phyloP scores from a whole-genome alignment of 805 yeast species.

The Candida chauliodis region DNA sequence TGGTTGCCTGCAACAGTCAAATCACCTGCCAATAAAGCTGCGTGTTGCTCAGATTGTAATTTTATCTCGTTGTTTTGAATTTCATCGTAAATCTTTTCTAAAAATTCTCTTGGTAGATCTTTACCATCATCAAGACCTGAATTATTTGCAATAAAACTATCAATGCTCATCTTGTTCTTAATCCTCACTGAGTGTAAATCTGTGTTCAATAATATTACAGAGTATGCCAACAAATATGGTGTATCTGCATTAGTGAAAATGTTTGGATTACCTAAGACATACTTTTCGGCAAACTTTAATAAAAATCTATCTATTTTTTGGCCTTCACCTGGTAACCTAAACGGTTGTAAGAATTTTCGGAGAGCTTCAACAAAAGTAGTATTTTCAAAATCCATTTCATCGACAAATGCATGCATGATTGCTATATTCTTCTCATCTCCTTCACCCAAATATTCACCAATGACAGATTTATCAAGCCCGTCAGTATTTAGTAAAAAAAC shows the following conservation, averaged over 20 bases:
- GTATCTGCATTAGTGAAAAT: slow-evolving; percentile 90
- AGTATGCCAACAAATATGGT: slow-evolving; percentile 87
- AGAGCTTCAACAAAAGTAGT: slow-evolving; percentile 79
- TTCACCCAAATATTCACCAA: slow-evolving; percentile 93
- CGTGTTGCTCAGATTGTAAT: slow-evolving; percentile 88
- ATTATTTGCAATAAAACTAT: slow-evolving; percentile 83
- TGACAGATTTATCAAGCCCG: slow-evolving; percentile 73
- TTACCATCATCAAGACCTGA: slow-evolving; percentile 90
- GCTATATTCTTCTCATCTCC: slow-evolving; percentile 74
- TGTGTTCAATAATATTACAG: slow-evolving; percentile 89
- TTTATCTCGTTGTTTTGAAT: slow-evolving; percentile 84
- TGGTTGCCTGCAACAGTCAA: slow-evolving; percentile 29
- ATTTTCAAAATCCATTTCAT: slow-evolving; percentile 71
- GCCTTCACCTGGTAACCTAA: slow-evolving; percentile 96
- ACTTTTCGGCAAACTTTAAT: slow-evolving; percentile 95
- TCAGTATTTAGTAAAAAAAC: slow-evolving; percentile 65
- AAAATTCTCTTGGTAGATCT: slow-evolving; percentile 71
- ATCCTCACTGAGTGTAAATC: slow-evolving; percentile 90
- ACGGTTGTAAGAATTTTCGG: slow-evolving; percentile 78
- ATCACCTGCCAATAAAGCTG: slow-evolving; percentile 75
- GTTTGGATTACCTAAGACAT: slow-evolving; percentile 82
- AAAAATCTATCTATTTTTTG: slow-evolving; percentile 95
- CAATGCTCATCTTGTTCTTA: slow-evolving; percentile 80
- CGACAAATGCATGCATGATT: slow-evolving; percentile 92
- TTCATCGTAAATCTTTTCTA: slow-evolving; percentile 69